These are phyloP conservation scores for Nothomitra cinnamomea DNA, from an alignment of 2,329 filamentous ascomycete species.

Conservation along the genomic window DNA sequence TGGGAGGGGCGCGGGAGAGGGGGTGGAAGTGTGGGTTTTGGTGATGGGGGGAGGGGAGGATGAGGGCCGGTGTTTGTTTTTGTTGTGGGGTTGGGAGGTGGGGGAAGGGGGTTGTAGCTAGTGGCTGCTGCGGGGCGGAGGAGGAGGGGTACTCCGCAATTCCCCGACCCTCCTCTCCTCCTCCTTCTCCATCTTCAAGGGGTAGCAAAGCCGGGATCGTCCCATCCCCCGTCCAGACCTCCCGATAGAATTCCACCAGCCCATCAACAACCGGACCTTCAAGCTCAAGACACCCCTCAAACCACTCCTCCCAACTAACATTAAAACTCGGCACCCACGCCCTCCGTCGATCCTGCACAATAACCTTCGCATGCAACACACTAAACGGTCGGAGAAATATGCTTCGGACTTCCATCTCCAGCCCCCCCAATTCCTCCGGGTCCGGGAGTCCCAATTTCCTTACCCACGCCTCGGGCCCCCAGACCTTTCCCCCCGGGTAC, in stretches of 20 bases:
- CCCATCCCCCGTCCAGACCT: constrained; percentile 42
- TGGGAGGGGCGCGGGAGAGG: constrained; percentile 33
- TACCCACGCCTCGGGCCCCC: constrained; percentile 1
- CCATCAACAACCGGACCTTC: constrained; percentile 41
- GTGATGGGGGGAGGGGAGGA: constrained; percentile 61
- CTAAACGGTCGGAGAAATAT: constrained; percentile 67
- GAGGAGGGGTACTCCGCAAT: not conserved
- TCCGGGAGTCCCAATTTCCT: constrained; percentile 45
- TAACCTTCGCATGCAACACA: constrained; percentile 78
- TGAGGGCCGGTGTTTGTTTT: constrained; percentile 30
- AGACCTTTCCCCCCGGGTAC: no score
- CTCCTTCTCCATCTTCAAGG: no score
- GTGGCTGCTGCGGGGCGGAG: no score
- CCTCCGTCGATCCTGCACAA: constrained; percentile 49
- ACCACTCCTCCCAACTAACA: constrained; percentile 76
- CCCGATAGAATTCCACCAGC: constrained; percentile 49
- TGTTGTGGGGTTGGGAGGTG: constrained; percentile 4
- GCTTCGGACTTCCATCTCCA: constrained; percentile 57
- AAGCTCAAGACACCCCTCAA: constrained; percentile 58
- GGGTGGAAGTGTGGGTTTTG: constrained; percentile 46
- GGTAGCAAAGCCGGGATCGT: constrained; percentile 4
- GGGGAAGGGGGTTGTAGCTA: constrained; percentile 3
- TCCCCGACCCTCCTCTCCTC: not conserved
- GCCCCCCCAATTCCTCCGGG: constrained; percentile 33
- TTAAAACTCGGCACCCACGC: constrained; percentile 68